A percentile compares a stretch with the other conserved stretches of the same genome.
phyloP scores from a whole-genome alignment of 257 asterid species.

The Thymus mandschuricus region DNA sequence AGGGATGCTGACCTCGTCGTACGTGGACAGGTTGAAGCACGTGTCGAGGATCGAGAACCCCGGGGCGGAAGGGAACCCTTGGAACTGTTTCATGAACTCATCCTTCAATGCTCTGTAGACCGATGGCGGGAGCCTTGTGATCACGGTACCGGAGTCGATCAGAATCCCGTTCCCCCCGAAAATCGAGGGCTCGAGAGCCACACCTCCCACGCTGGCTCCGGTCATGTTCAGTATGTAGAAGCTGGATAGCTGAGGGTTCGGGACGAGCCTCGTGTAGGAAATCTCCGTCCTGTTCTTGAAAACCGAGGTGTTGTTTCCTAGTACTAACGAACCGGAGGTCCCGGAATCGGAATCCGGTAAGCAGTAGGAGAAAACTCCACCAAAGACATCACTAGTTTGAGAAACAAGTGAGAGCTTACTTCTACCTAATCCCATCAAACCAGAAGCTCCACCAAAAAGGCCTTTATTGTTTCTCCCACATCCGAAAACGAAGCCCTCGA shows the following conservation, averaged over 20 bases:
- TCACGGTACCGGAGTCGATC: slow-evolving; percentile 88
- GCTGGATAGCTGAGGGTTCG: slow-evolving; percentile 56
- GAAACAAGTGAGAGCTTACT: slow-evolving; percentile 71
- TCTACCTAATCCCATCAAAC: slow-evolving; percentile 84
- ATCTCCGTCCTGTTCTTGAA: slow-evolving; percentile 62
- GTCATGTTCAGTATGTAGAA: slow-evolving; percentile 76
- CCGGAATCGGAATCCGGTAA: slow-evolving; percentile 60
- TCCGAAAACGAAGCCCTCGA: slow-evolving; percentile 67
- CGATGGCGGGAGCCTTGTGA: slow-evolving; percentile 79
- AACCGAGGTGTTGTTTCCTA: slow-evolving; percentile 56
- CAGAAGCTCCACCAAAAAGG: slow-evolving; percentile 79
- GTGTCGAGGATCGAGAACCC: slow-evolving; percentile 80
- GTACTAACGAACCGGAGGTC: slow-evolving; percentile 62
- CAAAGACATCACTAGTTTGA: slow-evolving; percentile 59
- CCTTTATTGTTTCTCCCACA: slow-evolving; percentile 82
- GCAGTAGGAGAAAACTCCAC: slow-evolving; percentile 85
- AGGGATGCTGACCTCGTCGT: slow-evolving; percentile 72
- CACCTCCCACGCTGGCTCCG: slow-evolving; percentile 68
- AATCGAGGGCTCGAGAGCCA: slow-evolving; percentile 40
- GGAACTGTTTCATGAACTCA: slow-evolving; percentile 83
- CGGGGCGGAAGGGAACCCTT: slow-evolving; percentile 67
- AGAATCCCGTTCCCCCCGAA: slow-evolving; percentile 53
- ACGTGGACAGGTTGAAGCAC: slow-evolving; percentile 72
- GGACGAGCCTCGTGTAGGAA: slow-evolving; percentile 62
- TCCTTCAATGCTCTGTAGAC: slow-evolving; percentile 55